Percentiles rank a stretch among this genome's conserved stretches.
Conservation (phyloP, 208 protist genomes). For the Cochliopodium minus region DNA sequence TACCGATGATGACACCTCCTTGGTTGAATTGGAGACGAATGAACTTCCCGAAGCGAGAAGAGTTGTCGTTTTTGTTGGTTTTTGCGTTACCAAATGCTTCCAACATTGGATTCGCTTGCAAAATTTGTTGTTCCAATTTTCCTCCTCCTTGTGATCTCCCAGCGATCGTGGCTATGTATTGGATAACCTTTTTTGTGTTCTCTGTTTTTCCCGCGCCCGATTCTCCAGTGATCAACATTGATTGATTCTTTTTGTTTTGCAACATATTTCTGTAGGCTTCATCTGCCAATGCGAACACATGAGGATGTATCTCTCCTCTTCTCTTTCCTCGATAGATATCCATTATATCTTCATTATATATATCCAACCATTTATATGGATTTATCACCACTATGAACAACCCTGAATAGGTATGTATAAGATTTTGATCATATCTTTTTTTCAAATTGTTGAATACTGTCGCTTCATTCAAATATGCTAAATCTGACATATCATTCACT, state of each 20-base stretch:
- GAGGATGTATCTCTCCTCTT: slow-evolving; percentile 9
- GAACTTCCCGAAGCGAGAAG: slow-evolving; percentile 36
- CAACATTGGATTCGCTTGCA: slow-evolving; percentile 41
- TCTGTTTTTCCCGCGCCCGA: slow-evolving; percentile 63
- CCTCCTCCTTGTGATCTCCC: slow-evolving; percentile 7
- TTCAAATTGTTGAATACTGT: slow-evolving; percentile 6
- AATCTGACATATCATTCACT: slow-evolving; percentile 4
- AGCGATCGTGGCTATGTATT: slow-evolving; percentile 35
- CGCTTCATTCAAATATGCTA: slow-evolving; percentile 6
- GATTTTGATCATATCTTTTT: slow-evolving; percentile 1
- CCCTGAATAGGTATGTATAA: slow-evolving; percentile 17
- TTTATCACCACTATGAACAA: slow-evolving; percentile 21
- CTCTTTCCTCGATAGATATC: neutral
- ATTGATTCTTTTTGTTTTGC: slow-evolving; percentile 22
- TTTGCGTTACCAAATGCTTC: slow-evolving; percentile 56
- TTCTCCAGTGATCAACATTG: slow-evolving; percentile 47
- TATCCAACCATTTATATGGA: slow-evolving; percentile 15
- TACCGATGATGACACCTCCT: slow-evolving; percentile 23
- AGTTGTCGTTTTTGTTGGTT: slow-evolving; percentile 47
- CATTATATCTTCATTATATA: slow-evolving; percentile 8
- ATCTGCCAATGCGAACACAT: slow-evolving; percentile 21
- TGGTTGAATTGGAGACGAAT: slow-evolving; percentile 30
- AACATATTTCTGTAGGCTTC: slow-evolving; percentile 31
- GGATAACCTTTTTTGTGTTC: slow-evolving; percentile 39
- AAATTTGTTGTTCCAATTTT: slow-evolving; percentile 26